Conservation (phyloP, 2,329 filamentous ascomycete genomes). For the Sordariomycetes sp. region DNA sequence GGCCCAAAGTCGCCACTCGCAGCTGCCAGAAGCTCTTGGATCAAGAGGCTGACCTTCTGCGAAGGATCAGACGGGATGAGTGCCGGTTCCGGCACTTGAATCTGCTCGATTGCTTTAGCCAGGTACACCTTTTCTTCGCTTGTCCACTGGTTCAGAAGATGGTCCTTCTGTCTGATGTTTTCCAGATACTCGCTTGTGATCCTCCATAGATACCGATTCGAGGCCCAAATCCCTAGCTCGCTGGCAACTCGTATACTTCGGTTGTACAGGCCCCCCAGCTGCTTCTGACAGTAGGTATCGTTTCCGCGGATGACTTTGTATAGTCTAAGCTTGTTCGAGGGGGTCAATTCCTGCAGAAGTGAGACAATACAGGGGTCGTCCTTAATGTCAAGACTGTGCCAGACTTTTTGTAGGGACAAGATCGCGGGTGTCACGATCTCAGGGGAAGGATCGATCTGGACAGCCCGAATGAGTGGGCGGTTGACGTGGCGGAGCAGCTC, state of each 20-base stretch:
- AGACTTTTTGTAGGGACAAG: slow-evolving; percentile 29
- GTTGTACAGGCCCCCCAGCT: slow-evolving; percentile 45
- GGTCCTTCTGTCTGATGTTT: slow-evolving; percentile 9
- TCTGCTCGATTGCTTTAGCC: slow-evolving; percentile 29
- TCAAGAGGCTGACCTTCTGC: slow-evolving; percentile 46
- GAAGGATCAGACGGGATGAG: slow-evolving; percentile 29
- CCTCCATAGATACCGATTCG: slow-evolving; percentile 53
- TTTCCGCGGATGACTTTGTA: slow-evolving; percentile 26
- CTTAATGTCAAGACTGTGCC: slow-evolving; percentile 39
- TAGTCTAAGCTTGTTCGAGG: slow-evolving; percentile 28
- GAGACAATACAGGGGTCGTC: slow-evolving; percentile 51
- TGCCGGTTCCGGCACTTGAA: slow-evolving; percentile 16
- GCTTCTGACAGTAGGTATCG: slow-evolving; percentile 42
- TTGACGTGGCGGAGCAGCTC: slow-evolving; percentile 63
- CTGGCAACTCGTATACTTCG: slow-evolving; percentile 39
- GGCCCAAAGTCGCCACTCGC: slow-evolving; percentile 23
- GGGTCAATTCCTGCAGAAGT: slow-evolving; percentile 31
- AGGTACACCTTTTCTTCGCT: slow-evolving; percentile 48
- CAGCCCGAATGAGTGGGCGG: slow-evolving; percentile 43
- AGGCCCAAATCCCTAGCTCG: slow-evolving; percentile 60
- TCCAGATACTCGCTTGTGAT: slow-evolving; percentile 28
- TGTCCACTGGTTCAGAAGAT: slow-evolving; percentile 29
- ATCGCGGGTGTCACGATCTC: slow-evolving; percentile 26
- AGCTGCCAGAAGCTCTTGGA: slow-evolving; percentile 37
- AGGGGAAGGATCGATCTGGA: slow-evolving; percentile 15